These are phyloP conservation scores for Fusarium sp. DNA, from an alignment of 2,329 filamentous ascomycete genomes.

Conservation along the genomic window DNA sequence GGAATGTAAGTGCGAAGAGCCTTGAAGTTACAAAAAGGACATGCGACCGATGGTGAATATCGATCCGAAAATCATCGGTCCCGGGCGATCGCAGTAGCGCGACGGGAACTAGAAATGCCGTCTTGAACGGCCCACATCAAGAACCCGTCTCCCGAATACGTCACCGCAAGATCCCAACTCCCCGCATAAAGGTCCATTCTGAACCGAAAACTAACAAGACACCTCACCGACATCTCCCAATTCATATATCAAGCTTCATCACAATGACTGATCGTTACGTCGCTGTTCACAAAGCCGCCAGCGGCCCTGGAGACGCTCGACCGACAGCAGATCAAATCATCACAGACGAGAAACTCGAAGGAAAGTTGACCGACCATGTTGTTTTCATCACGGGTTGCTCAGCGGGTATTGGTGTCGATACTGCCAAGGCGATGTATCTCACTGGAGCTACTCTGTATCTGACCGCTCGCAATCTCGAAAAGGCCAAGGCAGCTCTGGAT, in stretches of 20 bases:
- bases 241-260: rapidly evolving
- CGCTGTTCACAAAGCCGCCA: slow-evolving; percentile 2
- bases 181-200: too few relatives aligned
- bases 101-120: neutral
- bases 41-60: rapidly evolving
- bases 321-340: slow-evolving; percentile 5
- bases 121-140: neutral
- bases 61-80: neutral
- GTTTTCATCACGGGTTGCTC: neutral
- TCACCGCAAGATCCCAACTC: neutral
- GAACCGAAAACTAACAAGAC: too few relatives aligned
- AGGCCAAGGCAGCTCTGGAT: neutral
- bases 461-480: neutral
- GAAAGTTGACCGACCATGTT: rapidly evolving
- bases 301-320: neutral
- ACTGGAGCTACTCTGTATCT: slow-evolving; percentile 3
- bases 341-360: neutral
- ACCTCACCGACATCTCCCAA: too few relatives aligned
- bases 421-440: neutral
- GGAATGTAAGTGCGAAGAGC: rapidly evolving
- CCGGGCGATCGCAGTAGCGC: neutral
- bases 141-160: neutral
- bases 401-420: neutral
- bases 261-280: slow-evolving; percentile 15
- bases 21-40: too few relatives aligned